Evolutionary conservation across 148 eudicot genomes (phyloP), one percentile per base, ranked within the genome.

Genomic region (Rhododendron griersonianum): DNA sequence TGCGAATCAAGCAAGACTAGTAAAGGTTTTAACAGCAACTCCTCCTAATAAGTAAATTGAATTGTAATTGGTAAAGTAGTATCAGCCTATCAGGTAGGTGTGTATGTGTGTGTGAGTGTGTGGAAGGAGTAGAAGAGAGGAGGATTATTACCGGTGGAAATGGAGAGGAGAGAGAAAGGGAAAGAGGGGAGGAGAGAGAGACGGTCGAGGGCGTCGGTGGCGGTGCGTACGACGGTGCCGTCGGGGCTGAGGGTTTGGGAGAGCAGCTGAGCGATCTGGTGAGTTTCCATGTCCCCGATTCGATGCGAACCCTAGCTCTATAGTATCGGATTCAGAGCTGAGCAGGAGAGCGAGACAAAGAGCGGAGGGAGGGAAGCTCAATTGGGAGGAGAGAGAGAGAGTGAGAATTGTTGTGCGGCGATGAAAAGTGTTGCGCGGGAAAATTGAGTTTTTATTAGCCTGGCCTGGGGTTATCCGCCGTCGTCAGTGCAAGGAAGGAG

Each of bases 181-280:
- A 92, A 92, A 28, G 86, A 67, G 11, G 92, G 89, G 57, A 85
- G 81, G 77, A 84, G 83, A 76, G 92, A 92, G 86, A 88, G 86
- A 33, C 87, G 89, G 71, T 91, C 91, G 85, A 94, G 95, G 47
- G 89, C 86, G 13, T 86, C 89, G 61, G 95, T 88, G 87, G 98
- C 94, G 85, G 87, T 15, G 47, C 47, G 89, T 81, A 93, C 91
- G 28, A 86, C 85, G 55, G 82, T 69, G 80, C 89, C 90, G 71
- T 93, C 90, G 78, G 94, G 88, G 85, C 90, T 93, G 55, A 94
- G 91, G 55, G 95, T 94, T 83, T 88, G 89, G 59, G 47, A 25
- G 82, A 93, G 94, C 28, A 94, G 89, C 78, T 83, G 88, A 84
- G 93, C 89, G 44, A 94, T 89, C 85, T 84, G 91, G 30, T 84